Base-by-base conservation (phyloP, 2,329 filamentous ascomycete species). In the Erysiphe pulchra region DNA sequence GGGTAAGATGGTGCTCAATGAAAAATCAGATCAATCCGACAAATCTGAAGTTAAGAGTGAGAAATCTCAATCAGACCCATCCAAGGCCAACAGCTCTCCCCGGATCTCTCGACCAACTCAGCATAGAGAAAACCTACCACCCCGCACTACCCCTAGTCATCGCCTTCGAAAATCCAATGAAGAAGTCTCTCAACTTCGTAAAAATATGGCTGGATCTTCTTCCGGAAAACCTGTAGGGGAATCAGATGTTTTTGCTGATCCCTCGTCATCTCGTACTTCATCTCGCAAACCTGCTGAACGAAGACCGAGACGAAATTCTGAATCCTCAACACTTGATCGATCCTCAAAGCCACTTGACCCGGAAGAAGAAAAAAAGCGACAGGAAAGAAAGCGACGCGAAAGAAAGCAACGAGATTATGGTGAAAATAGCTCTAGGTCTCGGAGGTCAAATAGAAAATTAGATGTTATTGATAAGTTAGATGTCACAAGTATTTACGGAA, bases 391-490 rank as follows among this genome's bases (percentile, higher is more conserved):
- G 50, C 61, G 63, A 51, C 64, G 66, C 37, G 61, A 71, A 48
- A 67, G 69, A 66, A 69, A 55, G 45, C 53, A 53, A 36, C 47
- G 51, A 42, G 56, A 57, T 32, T 51, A 51, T 28, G 53, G 54
- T 44, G 60, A 65, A 45, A 69, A 68, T 52, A 53, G 63, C 61
- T 46, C 46, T 4, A 55, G 54, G 36, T 44, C 49, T 6, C 56
- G 51, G 46, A 61, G 55, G 50, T 56, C 61, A 32, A 59, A 55
- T 39, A 53, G 56, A 2, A 58, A 69, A 31, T 61, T 95, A 51
- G 90, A 98, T 59, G 72, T 95, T 41, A 95, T 98, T 56, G 90
- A 98, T 64, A 87, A 94, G 60, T 67, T 98, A 52, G 90, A 95
- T 64, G 86, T 90, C 50, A 94, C 86, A 4, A 86, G 86, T 60